Evolutionary conservation across 495 filamentous ascomycete genomes (phyloP).

Genomic region (Letharia lupina): DNA sequence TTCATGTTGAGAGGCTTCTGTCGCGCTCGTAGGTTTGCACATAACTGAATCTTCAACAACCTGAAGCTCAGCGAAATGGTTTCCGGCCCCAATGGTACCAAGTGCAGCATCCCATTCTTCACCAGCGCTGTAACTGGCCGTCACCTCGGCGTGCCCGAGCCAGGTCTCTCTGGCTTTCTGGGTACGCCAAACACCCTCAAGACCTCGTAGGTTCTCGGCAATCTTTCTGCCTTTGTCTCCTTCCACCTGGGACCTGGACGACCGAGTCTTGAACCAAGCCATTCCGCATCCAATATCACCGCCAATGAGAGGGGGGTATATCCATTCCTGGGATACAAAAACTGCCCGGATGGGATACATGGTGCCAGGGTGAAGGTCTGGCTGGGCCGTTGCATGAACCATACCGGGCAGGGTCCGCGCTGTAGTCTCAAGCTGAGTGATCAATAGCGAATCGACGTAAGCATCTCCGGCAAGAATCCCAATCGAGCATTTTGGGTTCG

Average conservation of each 20-base stretch:
- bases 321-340: slow-evolving; percentile 31
- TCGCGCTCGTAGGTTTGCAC: background rate
- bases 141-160: slow-evolving; percentile 22
- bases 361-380: slow-evolving; percentile 34
- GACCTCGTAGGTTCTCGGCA: slow-evolving; percentile 31
- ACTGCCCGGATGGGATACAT: slow-evolving; percentile 35
- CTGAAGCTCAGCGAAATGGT: slow-evolving; percentile 34
- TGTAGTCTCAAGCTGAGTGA: slow-evolving; percentile 29
- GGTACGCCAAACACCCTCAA: slow-evolving; percentile 32
- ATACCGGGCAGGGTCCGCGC: slow-evolving; percentile 30
- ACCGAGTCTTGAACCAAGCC: slow-evolving; percentile 32
- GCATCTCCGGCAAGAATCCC: slow-evolving; percentile 25
- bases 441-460: slow-evolving; percentile 27
- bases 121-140: slow-evolving; percentile 18
- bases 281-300: slow-evolving; percentile 38
- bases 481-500: slow-evolving; percentile 17
- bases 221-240: slow-evolving; percentile 29
- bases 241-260: slow-evolving; percentile 28
- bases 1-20: slow-evolving; percentile 7
- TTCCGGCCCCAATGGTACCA: slow-evolving; percentile 36
- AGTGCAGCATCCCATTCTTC: slow-evolving; percentile 29
- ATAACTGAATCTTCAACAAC: slow-evolving; percentile 24
- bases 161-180: slow-evolving; percentile 27
- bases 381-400: slow-evolving; percentile 30
- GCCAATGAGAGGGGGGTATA: slow-evolving; percentile 36